Conservation (phyloP, 2,329 filamentous ascomycete species). For the Penicillium sumatraense region DNA sequence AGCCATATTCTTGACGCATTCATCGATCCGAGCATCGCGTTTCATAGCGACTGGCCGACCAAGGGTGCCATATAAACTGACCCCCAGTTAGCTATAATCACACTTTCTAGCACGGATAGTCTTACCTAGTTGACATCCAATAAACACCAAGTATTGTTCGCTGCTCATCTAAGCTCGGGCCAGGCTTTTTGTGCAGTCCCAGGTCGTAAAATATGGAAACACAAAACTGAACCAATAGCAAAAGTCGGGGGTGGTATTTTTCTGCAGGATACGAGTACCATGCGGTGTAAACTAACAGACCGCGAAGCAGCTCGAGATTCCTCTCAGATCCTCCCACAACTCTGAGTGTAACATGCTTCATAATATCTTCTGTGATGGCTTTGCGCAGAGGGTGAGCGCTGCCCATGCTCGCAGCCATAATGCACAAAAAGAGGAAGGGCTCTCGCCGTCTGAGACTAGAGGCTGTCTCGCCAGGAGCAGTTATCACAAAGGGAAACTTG, state of each 20-base stretch:
- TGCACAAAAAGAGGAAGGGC: conserved; percentile 27
- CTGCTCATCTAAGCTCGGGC: conserved; percentile 20
- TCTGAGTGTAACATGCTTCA: conserved; percentile 25
- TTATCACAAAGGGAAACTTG: conserved; percentile 27
- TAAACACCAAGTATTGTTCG: conserved; percentile 26
- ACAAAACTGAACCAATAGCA: conserved; percentile 28
- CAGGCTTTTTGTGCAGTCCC: conserved; percentile 22
- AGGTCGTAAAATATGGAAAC: conserved; percentile 26
- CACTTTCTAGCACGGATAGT: conserved; percentile 3
- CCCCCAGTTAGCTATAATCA: conserved; percentile 1
- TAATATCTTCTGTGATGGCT: conserved; percentile 25
- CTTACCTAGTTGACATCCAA: conserved; percentile 28
- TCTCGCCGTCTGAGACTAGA: conserved; percentile 11
- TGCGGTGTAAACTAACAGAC: conserved; percentile 25
- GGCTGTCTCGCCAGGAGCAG: conserved; percentile 21
- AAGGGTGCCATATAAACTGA: conserved; percentile 3
- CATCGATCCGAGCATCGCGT: conserved; percentile 14
- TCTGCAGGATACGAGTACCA: conserved; percentile 32
- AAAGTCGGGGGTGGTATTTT: conserved; percentile 26
- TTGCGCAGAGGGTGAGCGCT: conserved; percentile 24
- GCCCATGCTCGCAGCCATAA: conserved; percentile 24
- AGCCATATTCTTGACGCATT: conserved; percentile 12
- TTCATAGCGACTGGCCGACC: conserved; percentile 10
- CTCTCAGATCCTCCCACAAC: conserved; percentile 27
- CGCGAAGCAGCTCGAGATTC: conserved; percentile 28